Percentiles rank a stretch among this genome's conserved stretches.
Evolutionary conservation across 345 rosid genomes (phyloP).

Genomic region (Gossypium bickii): DNA sequence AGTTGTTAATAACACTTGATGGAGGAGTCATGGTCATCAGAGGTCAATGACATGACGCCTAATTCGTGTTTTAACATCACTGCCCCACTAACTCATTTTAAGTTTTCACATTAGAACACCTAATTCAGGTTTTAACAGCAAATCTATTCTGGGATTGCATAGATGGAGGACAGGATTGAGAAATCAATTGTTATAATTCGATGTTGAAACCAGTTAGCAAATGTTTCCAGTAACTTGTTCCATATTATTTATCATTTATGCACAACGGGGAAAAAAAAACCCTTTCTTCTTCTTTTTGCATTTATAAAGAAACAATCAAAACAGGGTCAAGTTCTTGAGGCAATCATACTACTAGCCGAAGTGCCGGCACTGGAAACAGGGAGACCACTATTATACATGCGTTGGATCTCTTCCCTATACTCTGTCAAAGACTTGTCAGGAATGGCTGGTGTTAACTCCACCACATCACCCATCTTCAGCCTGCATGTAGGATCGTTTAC

Average conservation of each 20-base stretch:
- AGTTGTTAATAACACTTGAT: background rate
- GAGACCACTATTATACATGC: conserved; percentile 73
- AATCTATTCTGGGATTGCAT: background rate
- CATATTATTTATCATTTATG: conserved; percentile 19
- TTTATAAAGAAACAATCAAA: conserved; percentile 1
- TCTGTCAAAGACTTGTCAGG: conserved; percentile 75
- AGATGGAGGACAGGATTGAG: background rate
- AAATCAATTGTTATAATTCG: conserved; percentile 18
- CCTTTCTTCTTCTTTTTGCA: background rate
- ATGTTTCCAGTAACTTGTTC: background rate
- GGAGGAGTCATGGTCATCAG: background rate
- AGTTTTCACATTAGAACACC: too few relatives aligned
- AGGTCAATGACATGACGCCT: background rate
- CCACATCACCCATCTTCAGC: conserved; percentile 93
- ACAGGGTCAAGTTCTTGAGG: conserved; percentile 51
- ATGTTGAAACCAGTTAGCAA: background rate
- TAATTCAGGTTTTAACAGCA: background rate
- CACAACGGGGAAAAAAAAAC: conserved; percentile 22
- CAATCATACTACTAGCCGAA: conserved; percentile 30
- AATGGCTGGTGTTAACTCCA: conserved; percentile 86
- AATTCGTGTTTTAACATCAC: too few relatives aligned
- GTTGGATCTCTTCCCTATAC: conserved; percentile 87
- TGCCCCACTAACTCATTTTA: too few relatives aligned
- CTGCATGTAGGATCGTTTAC: conserved; percentile 60
- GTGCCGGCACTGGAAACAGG: conserved; percentile 35